Evolutionary conservation across 768 basidiomycete species (phyloP), one percentile per base, ranked within the genome.

Genomic region (Goffeauzyma gilvescens): DNA sequence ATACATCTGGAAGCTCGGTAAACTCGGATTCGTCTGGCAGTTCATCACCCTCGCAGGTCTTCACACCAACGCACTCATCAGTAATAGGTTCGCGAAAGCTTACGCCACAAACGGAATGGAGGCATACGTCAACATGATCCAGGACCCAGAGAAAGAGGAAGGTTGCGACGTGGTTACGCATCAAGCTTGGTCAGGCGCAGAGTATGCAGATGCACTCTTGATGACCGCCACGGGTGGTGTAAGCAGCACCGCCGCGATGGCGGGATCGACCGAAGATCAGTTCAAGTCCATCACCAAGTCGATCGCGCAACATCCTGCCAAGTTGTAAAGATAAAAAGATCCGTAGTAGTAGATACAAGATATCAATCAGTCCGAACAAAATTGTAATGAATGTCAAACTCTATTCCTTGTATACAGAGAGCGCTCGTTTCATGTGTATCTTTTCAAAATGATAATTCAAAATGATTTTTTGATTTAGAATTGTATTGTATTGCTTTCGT

Each of bases 181-280:
- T 62, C 93, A 98, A 65, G 89, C 78, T 74, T 93, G 87, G 87
- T 84, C 81, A 50, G 89, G 89, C 25, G 87, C 81, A 4, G 86
- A 90, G 64, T 89, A 84, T 54, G 81, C 81, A 26, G 87, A 93
- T 64, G 78, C 75, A 50, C 64, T 90, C 41, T 73, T 93, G 66
- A 87, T 85, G 74, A 89, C 90, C 6, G 84, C 95, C 42, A 98
- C 93, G 26, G 93, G 93, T 20, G 93, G 93, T 45, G 74, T 98
- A 48, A 90, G 85, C 27, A 87, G 85, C 36, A 96, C 90, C 8
- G 75, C 89, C n/a, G 90, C 93, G n/a, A 96, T 96, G 90, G 76
- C 77, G 53, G 90, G 90, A 43, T 86, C 90, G 23, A 93, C 87
- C 0, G 87, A 93, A 67, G 65, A 76, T 27, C 87, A 90, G 63